Base-by-base conservation (phyloP, 345 rosid species). In the Acer campestre region DNA sequence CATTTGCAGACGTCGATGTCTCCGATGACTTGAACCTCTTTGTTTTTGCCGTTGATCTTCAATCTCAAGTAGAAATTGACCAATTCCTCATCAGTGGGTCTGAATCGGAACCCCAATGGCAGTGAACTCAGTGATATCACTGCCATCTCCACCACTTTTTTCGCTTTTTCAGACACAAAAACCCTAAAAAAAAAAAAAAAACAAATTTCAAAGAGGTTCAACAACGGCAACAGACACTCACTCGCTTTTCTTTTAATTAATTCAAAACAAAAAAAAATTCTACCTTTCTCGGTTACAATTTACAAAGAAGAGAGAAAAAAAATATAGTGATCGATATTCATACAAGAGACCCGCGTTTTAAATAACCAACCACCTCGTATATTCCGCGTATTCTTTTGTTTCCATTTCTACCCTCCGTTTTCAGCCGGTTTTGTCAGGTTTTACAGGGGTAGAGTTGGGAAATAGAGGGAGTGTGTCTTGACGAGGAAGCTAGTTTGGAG, bases 61-160 rank as follows among this genome's bases (percentile, higher is more conserved):
- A 63, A 62, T 14, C 95, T 81, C 75, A 95, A 83, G 81, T 94
- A 95, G 88, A 62, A 86, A 71, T 92, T 74, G 7, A 95, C 83
- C 17, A 94, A 81, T 82, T 95, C 98, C 77, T 76, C 93, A 70
- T 95, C 99, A 1, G 99, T 90, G 8, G 99, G 99, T 68, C 97
- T 83, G 86, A 95, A 95, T 77, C 99, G 80, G 82, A 87, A 90
- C 25, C 99, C 99, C 63, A 94, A 81, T 8, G 99, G 99, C 29
- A 91, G 81, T 1, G 97, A 88, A 79, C 81, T 78, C 80, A 92
- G 23, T 6, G 95, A 78, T 58, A 84, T 7, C 67, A 80, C 80
- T 25, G 90, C 82, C 84, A 93, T 89, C 49, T 20, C 27, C 22
- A 16, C 63, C 10, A 46, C 49, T 10, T 46, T 10, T 46, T 46